Percentiles rank a stretch among this genome's conserved stretches.
Evolutionary conservation across 1,284 basidiomycete genomes (phyloP).

Genomic region (Vanrija pseudolonga): DNA sequence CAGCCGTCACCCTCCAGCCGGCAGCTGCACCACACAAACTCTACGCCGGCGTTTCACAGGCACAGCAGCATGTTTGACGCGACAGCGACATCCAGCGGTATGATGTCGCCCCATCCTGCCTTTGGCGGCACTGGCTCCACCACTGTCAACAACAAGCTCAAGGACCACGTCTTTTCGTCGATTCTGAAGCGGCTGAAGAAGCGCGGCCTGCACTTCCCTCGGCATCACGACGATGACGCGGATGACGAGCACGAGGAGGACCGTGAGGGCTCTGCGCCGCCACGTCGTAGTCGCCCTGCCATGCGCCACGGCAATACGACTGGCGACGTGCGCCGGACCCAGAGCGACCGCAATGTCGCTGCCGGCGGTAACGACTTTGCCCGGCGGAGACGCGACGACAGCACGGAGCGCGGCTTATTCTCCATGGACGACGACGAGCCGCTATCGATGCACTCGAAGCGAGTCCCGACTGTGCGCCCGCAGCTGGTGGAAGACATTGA

Average conservation of each 20-base stretch:
- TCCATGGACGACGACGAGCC: constrained; percentile 49
- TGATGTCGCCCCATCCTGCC: constrained; percentile 42
- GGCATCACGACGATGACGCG: constrained; percentile 36
- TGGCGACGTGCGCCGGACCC: neutral
- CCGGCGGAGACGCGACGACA: constrained; percentile 23
- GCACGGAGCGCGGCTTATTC: constrained; percentile 47
- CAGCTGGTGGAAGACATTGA: neutral
- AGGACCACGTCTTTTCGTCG: constrained; percentile 87
- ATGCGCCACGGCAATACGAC: neutral
- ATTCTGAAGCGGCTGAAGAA: constrained; percentile 62
- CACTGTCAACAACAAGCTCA: constrained; percentile 82
- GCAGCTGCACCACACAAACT: constrained; percentile 22
- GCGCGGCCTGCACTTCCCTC: constrained; percentile 21
- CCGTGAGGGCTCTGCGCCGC: neutral
- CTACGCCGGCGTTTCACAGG: constrained; percentile 27
- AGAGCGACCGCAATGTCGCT: neutral
- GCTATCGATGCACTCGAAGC: constrained; percentile 4
- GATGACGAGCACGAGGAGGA: constrained; percentile 41
- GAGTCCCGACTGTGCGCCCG: neutral
- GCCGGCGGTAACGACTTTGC: neutral
- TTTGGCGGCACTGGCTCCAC: constrained; percentile 84
- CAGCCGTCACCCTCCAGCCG: constrained; percentile 37
- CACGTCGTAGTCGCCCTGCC: neutral
- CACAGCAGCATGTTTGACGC: constrained; percentile 1
- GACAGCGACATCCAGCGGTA: neutral